phyloP scores from a whole-genome alignment of 106 monocot species.

The Phalaenopsis equestris region DNA sequence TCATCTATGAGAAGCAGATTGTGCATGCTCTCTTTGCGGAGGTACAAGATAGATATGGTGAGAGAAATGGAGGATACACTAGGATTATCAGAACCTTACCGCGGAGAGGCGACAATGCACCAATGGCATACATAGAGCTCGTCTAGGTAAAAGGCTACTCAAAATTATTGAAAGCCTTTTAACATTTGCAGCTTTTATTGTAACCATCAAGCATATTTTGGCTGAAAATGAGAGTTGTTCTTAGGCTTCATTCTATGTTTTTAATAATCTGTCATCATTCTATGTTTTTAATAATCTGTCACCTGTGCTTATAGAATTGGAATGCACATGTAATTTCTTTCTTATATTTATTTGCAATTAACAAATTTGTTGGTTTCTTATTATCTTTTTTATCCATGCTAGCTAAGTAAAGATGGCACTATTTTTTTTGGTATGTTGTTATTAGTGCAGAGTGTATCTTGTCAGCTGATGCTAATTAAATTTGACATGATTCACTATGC shows the following conservation, averaged over 20 bases:
- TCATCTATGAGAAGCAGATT: constrained; percentile 95
- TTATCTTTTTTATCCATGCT: not conserved
- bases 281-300: not conserved
- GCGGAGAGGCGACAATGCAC: constrained; percentile 93
- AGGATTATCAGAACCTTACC: constrained; percentile 86
- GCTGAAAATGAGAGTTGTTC: not conserved
- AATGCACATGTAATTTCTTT: not conserved
- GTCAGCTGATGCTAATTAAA: not conserved
- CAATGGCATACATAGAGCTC: constrained; percentile 98
- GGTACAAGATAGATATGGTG: constrained; percentile 87
- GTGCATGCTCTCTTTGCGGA: constrained; percentile 93
- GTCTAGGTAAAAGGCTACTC: constrained; percentile 48
- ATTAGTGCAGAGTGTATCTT: not conserved
- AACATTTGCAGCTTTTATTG: not conserved
- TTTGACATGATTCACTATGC: not conserved
- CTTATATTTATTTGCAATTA: not conserved
- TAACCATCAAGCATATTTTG: not conserved
- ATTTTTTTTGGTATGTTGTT: not conserved
- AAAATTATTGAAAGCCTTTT: not conserved
- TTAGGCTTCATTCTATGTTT: not conserved
- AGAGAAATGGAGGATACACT: constrained; percentile 95
- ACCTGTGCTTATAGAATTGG: not conserved
- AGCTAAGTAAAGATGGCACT: not conserved
- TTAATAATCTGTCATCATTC: not conserved
- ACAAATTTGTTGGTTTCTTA: not conserved